Base-by-base conservation (phyloP, 305 asterid species). In the Solanum hybrid region DNA sequence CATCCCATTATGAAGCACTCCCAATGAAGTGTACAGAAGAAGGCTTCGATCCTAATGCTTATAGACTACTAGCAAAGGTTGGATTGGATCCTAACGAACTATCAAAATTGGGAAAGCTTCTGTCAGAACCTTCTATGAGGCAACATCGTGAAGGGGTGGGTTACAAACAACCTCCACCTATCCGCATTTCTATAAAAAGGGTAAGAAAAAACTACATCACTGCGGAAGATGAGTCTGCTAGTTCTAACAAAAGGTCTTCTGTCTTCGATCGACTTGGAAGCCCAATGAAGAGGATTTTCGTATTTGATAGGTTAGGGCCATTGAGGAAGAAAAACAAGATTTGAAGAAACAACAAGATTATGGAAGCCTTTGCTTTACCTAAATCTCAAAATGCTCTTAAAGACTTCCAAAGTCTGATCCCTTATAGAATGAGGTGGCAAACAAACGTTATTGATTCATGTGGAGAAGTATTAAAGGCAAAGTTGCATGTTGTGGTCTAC, bases 241-340 rank as follows among this genome's bases (percentile, higher is more conserved):
- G 1, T 66, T 66, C 31, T 5, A 9, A 66, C 31, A 66, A 66
- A 66, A n/a, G 31, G 75, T 26, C 2, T 66, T 66, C 7, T 66
- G 1, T n/a, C 31, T 66, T 66, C 29, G 31, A 24, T 66, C 27
- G 16, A 66, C 75, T 10, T 66, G 31, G 75, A 4, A 66, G 10
- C 31, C 13, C 75, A 24, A 66, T 1, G 29, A 66, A 5, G 0
- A 66, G 2, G 3, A 66, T 66, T 66, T 66, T 0, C 0, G 0
- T 66, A 24, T 24, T 66, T 66, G 31, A 66, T 2, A 66, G 31
- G 75, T 66, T 66, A 66, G 75, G 31, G 16, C 16, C 31, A n/a
- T 66, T 66, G 6, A 10, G 13, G 75, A 66, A 66, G 31, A 66
- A 66, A 66, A 66, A 66, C 13, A 66, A n/a, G 14, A 0, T 66